Conservation (phyloP, 345 rosid species). For the Durio zibethinus region DNA sequence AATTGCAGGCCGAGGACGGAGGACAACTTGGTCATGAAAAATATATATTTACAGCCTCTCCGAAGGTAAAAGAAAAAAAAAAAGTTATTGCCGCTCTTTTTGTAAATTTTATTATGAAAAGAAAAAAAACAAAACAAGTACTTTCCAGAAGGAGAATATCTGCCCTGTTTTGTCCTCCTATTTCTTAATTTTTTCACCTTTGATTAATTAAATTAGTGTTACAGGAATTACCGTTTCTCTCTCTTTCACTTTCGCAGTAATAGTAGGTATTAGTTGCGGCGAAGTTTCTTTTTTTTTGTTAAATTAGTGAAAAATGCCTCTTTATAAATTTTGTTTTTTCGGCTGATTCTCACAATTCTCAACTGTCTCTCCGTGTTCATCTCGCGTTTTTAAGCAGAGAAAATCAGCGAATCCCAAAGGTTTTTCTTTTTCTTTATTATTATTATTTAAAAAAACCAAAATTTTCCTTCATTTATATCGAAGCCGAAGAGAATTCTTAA, state of each 20-base stretch:
- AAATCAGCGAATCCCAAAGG: background rate
- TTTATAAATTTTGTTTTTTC: background rate
- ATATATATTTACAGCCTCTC: background rate
- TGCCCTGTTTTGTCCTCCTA: background rate
- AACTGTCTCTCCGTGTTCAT: conserved; percentile 62
- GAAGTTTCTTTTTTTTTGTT: conserved; percentile 12
- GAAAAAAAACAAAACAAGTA: background rate
- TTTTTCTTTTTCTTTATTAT: background rate
- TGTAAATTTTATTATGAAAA: no score
- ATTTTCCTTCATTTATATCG: background rate
- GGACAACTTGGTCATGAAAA: background rate
- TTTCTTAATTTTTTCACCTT: background rate
- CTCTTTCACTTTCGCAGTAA: background rate
- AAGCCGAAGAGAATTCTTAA: background rate
- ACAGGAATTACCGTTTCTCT: background rate
- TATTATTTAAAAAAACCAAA: background rate
- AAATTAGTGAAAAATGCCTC: background rate
- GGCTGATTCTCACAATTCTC: background rate
- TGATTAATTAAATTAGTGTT: background rate
- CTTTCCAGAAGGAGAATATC: background rate
- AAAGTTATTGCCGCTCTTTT: background rate
- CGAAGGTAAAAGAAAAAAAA: background rate
- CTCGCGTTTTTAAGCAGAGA: conserved; percentile 47
- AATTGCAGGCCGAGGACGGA: background rate
- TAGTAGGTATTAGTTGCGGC: background rate